These are phyloP conservation scores for Candida silvicultrix DNA, from an alignment of 805 yeast species.

Conservation along the genomic window DNA sequence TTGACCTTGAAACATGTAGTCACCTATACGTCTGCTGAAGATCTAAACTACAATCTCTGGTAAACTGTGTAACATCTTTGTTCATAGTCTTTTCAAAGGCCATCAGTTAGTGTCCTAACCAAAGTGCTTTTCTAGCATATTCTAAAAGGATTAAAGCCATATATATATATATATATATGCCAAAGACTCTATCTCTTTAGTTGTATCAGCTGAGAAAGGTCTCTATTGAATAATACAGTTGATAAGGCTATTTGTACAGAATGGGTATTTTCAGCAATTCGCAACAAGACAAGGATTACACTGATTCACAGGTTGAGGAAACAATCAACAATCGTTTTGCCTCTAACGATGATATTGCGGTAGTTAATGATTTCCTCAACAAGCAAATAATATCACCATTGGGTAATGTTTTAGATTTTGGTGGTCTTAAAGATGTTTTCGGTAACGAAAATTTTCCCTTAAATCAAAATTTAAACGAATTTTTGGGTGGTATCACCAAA, in stretches of 20 bases:
- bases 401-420: neutral
- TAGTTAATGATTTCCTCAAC: constrained; percentile 1
- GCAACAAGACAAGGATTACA: constrained; percentile 1
- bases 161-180: neutral
- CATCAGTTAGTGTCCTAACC: neutral
- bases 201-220: too few relatives aligned
- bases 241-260: too few relatives aligned
- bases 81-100: too few relatives aligned
- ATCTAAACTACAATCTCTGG: too few relatives aligned
- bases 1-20: too few relatives aligned
- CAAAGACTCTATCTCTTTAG: neutral
- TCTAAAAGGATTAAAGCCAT: neutral
- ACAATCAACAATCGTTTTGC: neutral
- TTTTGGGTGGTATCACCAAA: constrained; percentile 7
- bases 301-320: neutral
- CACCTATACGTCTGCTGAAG: too few relatives aligned
- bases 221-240: too few relatives aligned
- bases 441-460: constrained; percentile 1
- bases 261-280: constrained; percentile 6
- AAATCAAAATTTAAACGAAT: neutral
- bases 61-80: too few relatives aligned
- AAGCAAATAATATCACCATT: neutral
- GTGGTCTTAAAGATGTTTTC: neutral
- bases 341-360: neutral
- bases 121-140: neutral